Conservation (phyloP, 2,329 filamentous ascomycete genomes). For the Zarea fungicola region DNA sequence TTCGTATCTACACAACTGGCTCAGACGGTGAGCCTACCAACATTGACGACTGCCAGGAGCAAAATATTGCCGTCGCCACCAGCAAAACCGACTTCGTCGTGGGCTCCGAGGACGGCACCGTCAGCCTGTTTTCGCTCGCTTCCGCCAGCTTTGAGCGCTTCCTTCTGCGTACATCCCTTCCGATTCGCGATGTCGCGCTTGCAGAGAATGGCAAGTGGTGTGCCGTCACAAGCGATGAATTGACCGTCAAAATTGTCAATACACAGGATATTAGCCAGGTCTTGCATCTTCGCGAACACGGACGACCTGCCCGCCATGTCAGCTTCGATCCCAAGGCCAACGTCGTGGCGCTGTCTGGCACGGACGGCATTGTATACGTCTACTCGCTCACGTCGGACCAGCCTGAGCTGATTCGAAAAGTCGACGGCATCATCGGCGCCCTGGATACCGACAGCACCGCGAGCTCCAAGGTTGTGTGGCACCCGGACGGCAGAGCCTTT, state of each 20-base stretch:
- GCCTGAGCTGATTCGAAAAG: constrained; percentile 73
- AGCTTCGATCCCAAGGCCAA: constrained; percentile 78
- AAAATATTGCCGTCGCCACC: constrained; percentile 73
- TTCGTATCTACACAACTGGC: constrained; percentile 86
- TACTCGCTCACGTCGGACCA: constrained; percentile 77
- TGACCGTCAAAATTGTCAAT: constrained; percentile 84
- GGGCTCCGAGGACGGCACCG: constrained; percentile 91
- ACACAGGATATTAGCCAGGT: constrained; percentile 72
- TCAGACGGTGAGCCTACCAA: constrained; percentile 89
- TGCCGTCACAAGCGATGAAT: constrained; percentile 93
- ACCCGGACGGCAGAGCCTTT: constrained; percentile 90
- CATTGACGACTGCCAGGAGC: constrained; percentile 85
- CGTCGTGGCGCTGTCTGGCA: constrained; percentile 74
- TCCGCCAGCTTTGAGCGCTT: constrained; percentile 72
- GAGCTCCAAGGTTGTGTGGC: constrained; percentile 76
- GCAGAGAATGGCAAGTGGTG: constrained; percentile 80
- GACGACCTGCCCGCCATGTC: constrained; percentile 83
- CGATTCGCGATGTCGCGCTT: constrained; percentile 79
- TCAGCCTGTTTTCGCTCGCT: constrained; percentile 83
- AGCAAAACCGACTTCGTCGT: constrained; percentile 79
- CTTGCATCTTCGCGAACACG: constrained; percentile 75
- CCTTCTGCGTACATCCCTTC: constrained; percentile 76
- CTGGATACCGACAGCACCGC: constrained; percentile 69
- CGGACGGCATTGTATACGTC: constrained; percentile 83
- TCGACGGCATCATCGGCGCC: constrained; percentile 79